Percentiles rank a stretch among this genome's conserved stretches.
Conservation (phyloP, 306 rosid species). For the Vicia sativa region DNA sequence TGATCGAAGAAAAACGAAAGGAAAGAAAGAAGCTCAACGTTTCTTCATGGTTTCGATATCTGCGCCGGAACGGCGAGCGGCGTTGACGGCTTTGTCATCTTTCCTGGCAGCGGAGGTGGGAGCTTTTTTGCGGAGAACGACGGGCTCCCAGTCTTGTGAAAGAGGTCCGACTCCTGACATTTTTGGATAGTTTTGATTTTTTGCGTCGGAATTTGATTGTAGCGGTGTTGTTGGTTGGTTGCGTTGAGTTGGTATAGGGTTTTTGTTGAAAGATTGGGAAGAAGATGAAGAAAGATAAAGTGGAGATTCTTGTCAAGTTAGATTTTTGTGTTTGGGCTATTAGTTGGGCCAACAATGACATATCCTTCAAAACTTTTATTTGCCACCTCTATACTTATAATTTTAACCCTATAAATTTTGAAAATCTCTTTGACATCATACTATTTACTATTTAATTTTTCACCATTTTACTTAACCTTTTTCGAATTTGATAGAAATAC, state of each 20-base stretch:
- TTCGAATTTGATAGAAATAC: too few species aligned
- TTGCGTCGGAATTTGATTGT: neutral
- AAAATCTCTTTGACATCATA: too few species aligned
- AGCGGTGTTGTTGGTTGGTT: neutral
- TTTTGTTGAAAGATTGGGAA: neutral
- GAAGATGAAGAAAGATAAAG: neutral
- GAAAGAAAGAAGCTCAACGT: constrained; percentile 38
- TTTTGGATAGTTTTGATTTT: neutral
- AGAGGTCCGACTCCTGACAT: constrained; percentile 83
- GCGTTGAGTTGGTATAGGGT: constrained; percentile 14
- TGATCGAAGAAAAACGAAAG: neutral
- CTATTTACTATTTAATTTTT: too few species aligned
- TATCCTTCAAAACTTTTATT: too few species aligned
- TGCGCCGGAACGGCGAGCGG: constrained; percentile 88
- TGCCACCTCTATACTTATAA: too few species aligned
- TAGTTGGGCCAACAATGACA: neutral
- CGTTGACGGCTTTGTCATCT: constrained; percentile 94
- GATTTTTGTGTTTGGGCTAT: neutral
- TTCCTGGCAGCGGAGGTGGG: constrained; percentile 87
- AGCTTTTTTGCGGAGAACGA: constrained; percentile 81
- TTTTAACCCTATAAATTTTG: too few species aligned
- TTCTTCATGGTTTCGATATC: constrained; percentile 80
- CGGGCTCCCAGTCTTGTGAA: constrained; percentile 91
- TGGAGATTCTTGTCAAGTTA: constrained; percentile 8
- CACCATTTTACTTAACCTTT: too few species aligned